Evolutionary conservation across 2,329 filamentous ascomycete genomes (phyloP), one percentile per base, ranked within the genome.

Genomic region (Fusarium begoniae): DNA sequence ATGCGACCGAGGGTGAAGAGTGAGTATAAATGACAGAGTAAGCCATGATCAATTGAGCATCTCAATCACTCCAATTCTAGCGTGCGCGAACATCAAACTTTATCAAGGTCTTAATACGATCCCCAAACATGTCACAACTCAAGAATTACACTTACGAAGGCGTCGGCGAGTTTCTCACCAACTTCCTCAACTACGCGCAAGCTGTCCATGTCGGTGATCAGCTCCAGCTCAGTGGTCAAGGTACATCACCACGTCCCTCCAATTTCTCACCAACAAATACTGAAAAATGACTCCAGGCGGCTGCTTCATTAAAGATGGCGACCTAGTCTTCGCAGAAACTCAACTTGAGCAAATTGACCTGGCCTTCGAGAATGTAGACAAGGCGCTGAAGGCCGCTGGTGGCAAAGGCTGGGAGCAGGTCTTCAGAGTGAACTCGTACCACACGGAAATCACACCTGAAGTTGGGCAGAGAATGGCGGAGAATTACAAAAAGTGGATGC

Each of bases 291-390:
- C 3, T 9, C 1, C 17, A 83, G 82, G 80, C 20, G 81, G 79
- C 8, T 83, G 81, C 79, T 66, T 77, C 3, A 69, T 69, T 3
- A 26, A 69, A 10, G 72, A 73, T 1, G 66, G 67, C 5, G 53
- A 51, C 4, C 37, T 83, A 81, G 55, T 75, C 78, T 79, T 87
- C 51, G 64, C 76, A 61, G 72, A 71, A 6, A 80, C 84, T 14
- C 78, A 85, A 40, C 81, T 82, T 40, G 80, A 80, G 0, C 80
- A 88, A 60, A 85, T 88, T 54, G 84, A 85, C 58, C 81, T 84
- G 68, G 86, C 88, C 0, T 90, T 91, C 73, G 75, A 77, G 1
- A 91, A 90, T 63, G 86, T 90, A 8, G 86, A 91, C 6, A 75
- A 82, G 3, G 80, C 78, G 12, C 79, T 90, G 3, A 84, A 83